These are phyloP conservation scores for Kockiozyma suomiensis DNA, from an alignment of 805 yeast species.

Conservation along the genomic window DNA sequence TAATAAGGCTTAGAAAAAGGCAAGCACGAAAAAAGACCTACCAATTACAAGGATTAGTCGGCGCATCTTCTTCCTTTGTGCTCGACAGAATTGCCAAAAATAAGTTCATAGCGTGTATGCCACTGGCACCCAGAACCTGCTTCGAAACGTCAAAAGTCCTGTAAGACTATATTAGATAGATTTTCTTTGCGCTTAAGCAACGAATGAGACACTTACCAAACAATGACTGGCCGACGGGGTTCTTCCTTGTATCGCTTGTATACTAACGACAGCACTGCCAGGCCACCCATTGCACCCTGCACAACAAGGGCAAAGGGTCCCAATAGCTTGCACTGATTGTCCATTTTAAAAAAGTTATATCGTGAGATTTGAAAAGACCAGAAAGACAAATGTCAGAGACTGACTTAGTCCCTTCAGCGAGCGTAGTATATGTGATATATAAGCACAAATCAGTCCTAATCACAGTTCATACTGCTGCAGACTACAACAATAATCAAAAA, in stretches of 20 bases:
- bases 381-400: not conserved
- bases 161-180: not conserved
- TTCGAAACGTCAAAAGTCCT: conserved; percentile 77
- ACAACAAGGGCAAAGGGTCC: conserved; percentile 86
- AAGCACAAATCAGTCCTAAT: not conserved
- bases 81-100: conserved; percentile 61
- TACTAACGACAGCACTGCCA: conserved; percentile 73
- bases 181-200: no score
- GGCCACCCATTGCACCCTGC: conserved; percentile 73
- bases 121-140: conserved; percentile 84
- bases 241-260: conserved; percentile 76
- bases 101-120: conserved; percentile 79
- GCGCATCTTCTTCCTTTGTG: conserved; percentile 40
- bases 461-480: not conserved
- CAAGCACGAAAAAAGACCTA: not conserved
- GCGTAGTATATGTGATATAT: no score
- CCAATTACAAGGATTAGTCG: conserved; percentile 83
- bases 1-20: not conserved
- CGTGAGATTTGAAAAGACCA: not conserved
- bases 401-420: no score
- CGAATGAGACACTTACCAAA: conserved; percentile 57
- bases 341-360: conserved; percentile 10
- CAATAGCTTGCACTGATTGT: conserved; percentile 57
- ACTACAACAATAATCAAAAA: not conserved
- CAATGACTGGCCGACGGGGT: conserved; percentile 84